Base-by-base conservation (phyloP, 805 yeast genomes). In the Candida odintsovae region DNA sequence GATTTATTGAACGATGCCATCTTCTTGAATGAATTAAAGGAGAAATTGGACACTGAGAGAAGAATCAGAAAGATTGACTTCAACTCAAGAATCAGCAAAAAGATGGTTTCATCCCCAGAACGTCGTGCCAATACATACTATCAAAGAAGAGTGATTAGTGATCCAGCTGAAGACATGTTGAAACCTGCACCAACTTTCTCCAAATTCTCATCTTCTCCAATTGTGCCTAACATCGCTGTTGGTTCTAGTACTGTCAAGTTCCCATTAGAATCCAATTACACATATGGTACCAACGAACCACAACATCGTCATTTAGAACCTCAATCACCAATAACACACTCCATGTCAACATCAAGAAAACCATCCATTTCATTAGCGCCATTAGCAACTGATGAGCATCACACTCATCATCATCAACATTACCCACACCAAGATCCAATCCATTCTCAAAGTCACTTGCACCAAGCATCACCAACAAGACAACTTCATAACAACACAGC, bases 81-180 rank as follows among this genome's bases (percentile, higher is more conserved):
- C 51, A 63, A 55, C 35, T 55, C 67, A 13, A 57, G 52, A 43
- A 63, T 63, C 40, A 56, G 62, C 44, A 57, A 55, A 37, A 61
- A 62, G 46, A 63, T 62, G 53, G 44, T 58, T 36, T 43, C 53
- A 5, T 43, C 48, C 31, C 36, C 42, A 36, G 40, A 47, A n/a
- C 41, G 42, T 44, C 39, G 42, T 20, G 36, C 46, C 41, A 45
- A 41, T 47, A 45, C 50, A 45, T 45, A 23, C 50, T 43, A 38
- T 38, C 49, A 31, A 21, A 48, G 51, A 49, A 38, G 45, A 40
- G 33, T 29, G 16, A 47, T 42, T 16, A 42, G 43, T 38, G 51
- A 40, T 29, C 48, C 50, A 40, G 50, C 51, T 36, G 53, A 53
- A 36, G 55, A 54, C 31, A 13, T 47, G 23, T 16, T 7, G 38